phyloP scores from a whole-genome alignment of 768 basidiomycete genomes.

The Suillus plorans region DNA sequence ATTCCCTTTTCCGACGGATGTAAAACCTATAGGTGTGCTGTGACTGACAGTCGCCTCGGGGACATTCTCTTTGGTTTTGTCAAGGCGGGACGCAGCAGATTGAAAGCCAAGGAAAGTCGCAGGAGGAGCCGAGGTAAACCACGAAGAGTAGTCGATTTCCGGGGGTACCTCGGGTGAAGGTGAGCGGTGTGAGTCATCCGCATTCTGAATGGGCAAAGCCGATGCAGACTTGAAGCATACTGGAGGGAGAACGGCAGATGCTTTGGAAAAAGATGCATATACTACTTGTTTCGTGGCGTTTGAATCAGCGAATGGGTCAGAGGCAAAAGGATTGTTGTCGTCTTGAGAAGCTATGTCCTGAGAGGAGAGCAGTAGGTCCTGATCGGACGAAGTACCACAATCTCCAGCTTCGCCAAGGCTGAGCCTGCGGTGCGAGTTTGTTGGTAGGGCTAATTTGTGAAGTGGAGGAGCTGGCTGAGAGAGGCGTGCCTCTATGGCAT shows the following conservation, averaged over 20 bases:
- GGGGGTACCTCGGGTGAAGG: conserved; percentile 40
- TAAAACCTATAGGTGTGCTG: conserved; percentile 25
- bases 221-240: neutral
- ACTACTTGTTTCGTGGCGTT: conserved; percentile 6
- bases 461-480: conserved; percentile 31
- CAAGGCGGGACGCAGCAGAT: conserved; percentile 29
- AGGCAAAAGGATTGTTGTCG: conserved; percentile 23
- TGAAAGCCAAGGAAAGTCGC: conserved; percentile 36
- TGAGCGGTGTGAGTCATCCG: conserved; percentile 15
- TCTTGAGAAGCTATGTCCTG: conserved; percentile 10
- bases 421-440: neutral
- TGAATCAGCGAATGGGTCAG: neutral
- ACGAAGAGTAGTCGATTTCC: conserved; percentile 44
- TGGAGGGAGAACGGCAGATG: conserved; percentile 12
- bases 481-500: conserved; percentile 46
- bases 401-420: neutral
- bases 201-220: neutral
- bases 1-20: conserved; percentile 34
- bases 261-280: conserved; percentile 19
- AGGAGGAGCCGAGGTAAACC: conserved; percentile 45
- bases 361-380: neutral
- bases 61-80: neutral
- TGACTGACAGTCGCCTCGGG: conserved; percentile 7
- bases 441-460: neutral
- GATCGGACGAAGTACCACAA: neutral